phyloP scores from a whole-genome alignment of 306 rosid genomes.

The Cicer chorassanicum region DNA sequence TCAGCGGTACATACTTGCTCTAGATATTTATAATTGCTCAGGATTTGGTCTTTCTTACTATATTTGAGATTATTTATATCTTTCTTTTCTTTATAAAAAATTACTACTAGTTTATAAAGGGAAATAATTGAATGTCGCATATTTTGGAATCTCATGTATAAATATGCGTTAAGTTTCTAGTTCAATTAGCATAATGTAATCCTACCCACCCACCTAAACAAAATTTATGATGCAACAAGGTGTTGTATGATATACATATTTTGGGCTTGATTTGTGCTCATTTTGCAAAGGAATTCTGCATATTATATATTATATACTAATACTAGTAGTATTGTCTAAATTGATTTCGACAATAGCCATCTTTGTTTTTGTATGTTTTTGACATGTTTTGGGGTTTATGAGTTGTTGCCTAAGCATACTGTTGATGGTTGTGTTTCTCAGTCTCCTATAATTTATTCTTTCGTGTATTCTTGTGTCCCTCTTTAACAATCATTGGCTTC shows the following conservation, averaged over 20 bases:
- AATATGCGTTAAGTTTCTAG: not conserved
- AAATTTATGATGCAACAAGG: conserved; percentile 2
- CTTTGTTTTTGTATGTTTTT: conserved; percentile 6
- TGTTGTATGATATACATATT: not conserved
- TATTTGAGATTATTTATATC: conserved; percentile 1
- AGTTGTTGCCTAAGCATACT: not conserved
- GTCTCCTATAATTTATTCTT: not conserved
- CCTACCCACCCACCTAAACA: not conserved
- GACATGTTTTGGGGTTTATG: not conserved
- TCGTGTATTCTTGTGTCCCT: too few relatives aligned
- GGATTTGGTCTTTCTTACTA: not conserved
- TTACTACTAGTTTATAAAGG: not conserved
- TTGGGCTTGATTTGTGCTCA: not conserved
- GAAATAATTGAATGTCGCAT: not conserved
- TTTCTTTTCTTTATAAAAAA: not conserved
- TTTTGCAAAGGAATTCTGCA: not conserved
- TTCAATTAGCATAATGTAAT: not conserved
- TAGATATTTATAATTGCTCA: not conserved
- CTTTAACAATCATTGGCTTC: not conserved
- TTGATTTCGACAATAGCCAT: not conserved
- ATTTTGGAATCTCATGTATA: conserved; percentile 8
- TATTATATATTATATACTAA: too few relatives aligned
- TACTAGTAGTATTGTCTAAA: not conserved
- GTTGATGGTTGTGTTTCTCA: not conserved
- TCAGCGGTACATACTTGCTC: not conserved